These are phyloP conservation scores for Lagenidium giganteum DNA, from an alignment of 352 stramenopile species.

Conservation along the genomic window DNA sequence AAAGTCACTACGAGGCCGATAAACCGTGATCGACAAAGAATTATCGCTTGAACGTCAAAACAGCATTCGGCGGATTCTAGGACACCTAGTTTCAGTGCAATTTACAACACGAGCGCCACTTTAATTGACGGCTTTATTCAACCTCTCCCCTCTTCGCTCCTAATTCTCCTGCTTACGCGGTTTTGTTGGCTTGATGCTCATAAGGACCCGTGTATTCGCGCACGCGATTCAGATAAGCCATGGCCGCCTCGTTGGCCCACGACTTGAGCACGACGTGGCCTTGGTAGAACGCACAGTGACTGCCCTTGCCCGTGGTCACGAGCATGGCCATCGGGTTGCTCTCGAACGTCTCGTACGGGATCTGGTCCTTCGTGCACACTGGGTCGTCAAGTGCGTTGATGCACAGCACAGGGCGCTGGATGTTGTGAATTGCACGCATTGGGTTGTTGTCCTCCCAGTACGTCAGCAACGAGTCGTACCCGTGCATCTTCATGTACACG, in stretches of 20 bases:
- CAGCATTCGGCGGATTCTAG: no score
- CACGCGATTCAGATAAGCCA: conserved; percentile 60
- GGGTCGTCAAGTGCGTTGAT: conserved; percentile 78
- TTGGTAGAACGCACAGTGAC: conserved; percentile 78
- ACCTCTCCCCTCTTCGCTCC: no score
- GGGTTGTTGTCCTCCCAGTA: conserved; percentile 79
- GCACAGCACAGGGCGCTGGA: conserved; percentile 55
- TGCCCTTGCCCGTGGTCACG: conserved; percentile 45
- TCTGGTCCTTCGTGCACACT: conserved; percentile 71
- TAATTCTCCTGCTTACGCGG: no score
- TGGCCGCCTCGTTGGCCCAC: conserved; percentile 49
- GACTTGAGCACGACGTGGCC: conserved; percentile 52
- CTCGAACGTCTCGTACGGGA: conserved; percentile 52
- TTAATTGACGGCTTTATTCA: no score
- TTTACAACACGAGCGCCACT: no score
- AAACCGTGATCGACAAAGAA: no score
- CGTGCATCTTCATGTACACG: conserved; percentile 81
- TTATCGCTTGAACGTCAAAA: no score
- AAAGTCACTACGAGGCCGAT: no score
- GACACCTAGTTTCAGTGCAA: no score
- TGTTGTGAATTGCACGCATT: conserved; percentile 51
- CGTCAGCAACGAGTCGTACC: conserved; percentile 48
- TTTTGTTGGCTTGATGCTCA: no score
- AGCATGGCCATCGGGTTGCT: conserved; percentile 49
- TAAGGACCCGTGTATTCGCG: no score